phyloP scores from a whole-genome alignment of 345 rosid genomes.

The Ceriops tagal region DNA sequence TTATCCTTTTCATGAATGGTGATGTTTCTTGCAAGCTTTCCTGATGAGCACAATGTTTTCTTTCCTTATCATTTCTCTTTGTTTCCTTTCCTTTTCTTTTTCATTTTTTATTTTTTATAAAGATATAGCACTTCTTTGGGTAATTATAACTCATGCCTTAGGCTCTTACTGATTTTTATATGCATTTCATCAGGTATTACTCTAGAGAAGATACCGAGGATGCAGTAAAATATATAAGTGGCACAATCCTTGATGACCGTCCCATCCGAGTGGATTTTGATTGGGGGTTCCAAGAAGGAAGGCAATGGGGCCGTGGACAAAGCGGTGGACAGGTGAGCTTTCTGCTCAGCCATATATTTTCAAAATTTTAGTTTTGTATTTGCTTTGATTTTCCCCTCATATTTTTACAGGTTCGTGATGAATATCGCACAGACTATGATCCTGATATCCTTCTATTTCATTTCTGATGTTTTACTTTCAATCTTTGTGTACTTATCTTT shows the following conservation, averaged over 20 bases:
- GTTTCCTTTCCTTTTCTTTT: too few relatives aligned
- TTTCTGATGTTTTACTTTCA: not conserved
- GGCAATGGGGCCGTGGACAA: conserved; percentile 99
- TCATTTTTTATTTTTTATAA: too few relatives aligned
- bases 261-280: conserved; percentile 98
- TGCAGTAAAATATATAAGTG: conserved; percentile 91
- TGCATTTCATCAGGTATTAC: conserved; percentile 51
- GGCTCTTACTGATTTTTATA: conserved; percentile 5
- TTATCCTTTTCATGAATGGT: too few relatives aligned
- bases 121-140: too few relatives aligned
- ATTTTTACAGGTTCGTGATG: conserved; percentile 84
- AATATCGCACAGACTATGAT: conserved; percentile 97
- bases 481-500: not conserved
- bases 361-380: not conserved
- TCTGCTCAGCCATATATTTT: conserved; percentile 1
- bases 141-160: not conserved
- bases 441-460: conserved; percentile 87
- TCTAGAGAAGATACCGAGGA: conserved; percentile 98
- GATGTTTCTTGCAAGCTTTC: too few relatives aligned
- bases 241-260: conserved; percentile 94
- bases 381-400: not conserved
- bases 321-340: conserved; percentile 90
- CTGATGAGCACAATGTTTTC: too few relatives aligned
- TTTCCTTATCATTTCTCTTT: too few relatives aligned
- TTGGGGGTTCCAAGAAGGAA: conserved; percentile 97